phyloP scores from a whole-genome alignment of 139 green algal genomes.

The Chlamydomonas sphaeroides region DNA sequence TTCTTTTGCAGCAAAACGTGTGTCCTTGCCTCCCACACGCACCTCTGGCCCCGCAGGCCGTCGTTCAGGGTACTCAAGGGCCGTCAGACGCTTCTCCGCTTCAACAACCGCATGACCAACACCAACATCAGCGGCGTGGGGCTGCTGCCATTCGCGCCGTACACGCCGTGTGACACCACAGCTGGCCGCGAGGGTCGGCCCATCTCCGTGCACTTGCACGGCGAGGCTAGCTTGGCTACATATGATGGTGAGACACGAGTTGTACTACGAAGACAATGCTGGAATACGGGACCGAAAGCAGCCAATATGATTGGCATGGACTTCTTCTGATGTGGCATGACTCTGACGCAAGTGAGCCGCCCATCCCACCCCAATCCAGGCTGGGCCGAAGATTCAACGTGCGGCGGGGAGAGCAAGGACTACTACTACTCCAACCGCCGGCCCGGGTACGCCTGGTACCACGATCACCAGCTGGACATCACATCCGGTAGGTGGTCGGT shows the following conservation, averaged over 20 bases:
- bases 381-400: slow-evolving; percentile 25
- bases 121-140: not conserved
- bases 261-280: too few species aligned
- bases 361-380: too few species aligned
- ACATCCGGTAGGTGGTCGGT: not conserved
- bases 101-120: not conserved
- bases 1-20: too few species aligned
- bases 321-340: too few species aligned
- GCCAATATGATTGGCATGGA: too few species aligned
- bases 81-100: too few species aligned
- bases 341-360: too few species aligned
- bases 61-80: not conserved
- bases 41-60: too few species aligned
- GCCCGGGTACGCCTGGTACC: not conserved
- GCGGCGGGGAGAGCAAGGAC: slow-evolving; percentile 25
- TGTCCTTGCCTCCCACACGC: too few species aligned
- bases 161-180: not conserved
- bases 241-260: not conserved
- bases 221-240: not conserved
- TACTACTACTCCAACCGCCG: slow-evolving; percentile 19
- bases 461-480: slow-evolving; percentile 30
- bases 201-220: not conserved
- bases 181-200: too few species aligned
- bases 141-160: not conserved
- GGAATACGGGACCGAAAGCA: too few species aligned